Base-by-base conservation (phyloP, 83 land plant genomes). In the Picea abies region DNA sequence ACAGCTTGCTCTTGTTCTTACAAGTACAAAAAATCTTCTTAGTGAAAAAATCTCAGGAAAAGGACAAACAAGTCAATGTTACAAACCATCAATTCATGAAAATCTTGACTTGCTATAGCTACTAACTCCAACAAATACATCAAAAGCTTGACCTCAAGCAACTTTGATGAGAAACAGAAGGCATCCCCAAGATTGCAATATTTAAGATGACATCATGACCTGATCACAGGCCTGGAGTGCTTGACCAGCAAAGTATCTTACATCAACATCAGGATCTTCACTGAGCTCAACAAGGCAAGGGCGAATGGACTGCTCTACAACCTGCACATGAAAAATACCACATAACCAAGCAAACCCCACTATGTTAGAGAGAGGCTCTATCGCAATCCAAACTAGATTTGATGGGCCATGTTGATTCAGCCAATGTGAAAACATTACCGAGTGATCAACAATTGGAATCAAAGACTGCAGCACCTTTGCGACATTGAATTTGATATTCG, bases 181-280 rank as follows among this genome's bases (percentile, higher is more conserved):
- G 44, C 60, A 47, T 47, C 47, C 47, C 15, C 47, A 14, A 10
- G 29, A 76, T 56, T 12, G 32, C 22, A 32, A 60, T 56, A 58
- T 20, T 78, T 26, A 78, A 78, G 77, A 47, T n/a, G 94, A 85
- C 90, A 94, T 92, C 94, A 91, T 93, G 23, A 85, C 89, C 80
- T 92, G 95, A 66, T 92, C 95, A 80, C 89, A 93, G 16, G 94
- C 85, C 85, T 92, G 94, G 7, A 94, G 89, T 26, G 98, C 98
- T 85, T 94, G 93, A 41, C 67, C 86, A 35, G 97, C 98, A 85
- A 91, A 96, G 65, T 88, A 96, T 41, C 98, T 84, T 25, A 96
- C 98, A 84, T 96, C 98, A 76, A 94, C 98, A 91, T 96, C 98
- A 37, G 98, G 95, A 63, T 96, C 98, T 89, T 96, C 98, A 81